These are phyloP conservation scores for Mucor piriformis DNA, from an alignment of 371 early-diverging fungal species.

Conservation along the genomic window DNA sequence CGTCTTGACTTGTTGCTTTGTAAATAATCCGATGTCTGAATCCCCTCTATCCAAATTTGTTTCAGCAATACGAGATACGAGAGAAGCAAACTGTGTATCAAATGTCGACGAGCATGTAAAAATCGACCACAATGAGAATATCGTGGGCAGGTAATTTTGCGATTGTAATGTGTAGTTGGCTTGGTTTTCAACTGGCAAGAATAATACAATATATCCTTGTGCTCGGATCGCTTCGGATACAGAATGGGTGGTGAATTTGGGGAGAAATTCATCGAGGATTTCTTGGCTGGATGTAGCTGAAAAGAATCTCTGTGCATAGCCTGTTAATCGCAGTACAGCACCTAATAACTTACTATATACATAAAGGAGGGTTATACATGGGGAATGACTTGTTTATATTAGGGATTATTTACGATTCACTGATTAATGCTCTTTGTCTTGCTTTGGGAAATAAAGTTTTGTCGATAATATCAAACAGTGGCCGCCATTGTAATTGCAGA, in stretches of 20 bases:
- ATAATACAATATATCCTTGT: slow-evolving; percentile 60
- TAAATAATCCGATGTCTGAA: slow-evolving; percentile 62
- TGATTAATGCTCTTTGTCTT: slow-evolving; percentile 62
- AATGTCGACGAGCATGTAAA: slow-evolving; percentile 57
- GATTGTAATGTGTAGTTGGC: slow-evolving; percentile 39
- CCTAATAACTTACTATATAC: slow-evolving; percentile 38
- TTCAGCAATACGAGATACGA: slow-evolving; percentile 72
- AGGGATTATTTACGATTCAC: slow-evolving; percentile 49
- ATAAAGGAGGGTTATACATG: background rate
- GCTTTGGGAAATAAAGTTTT: slow-evolving; percentile 61
- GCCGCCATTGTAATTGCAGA: slow-evolving; percentile 72
- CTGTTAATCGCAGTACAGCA: slow-evolving; percentile 40
- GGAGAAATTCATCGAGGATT: slow-evolving; percentile 75
- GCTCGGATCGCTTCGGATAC: slow-evolving; percentile 54
- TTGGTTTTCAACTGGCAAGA: slow-evolving; percentile 58
- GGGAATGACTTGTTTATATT: slow-evolving; percentile 11
- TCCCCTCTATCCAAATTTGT: slow-evolving; percentile 44
- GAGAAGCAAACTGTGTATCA: slow-evolving; percentile 68
- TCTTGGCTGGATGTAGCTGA: slow-evolving; percentile 65
- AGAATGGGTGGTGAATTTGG: slow-evolving; percentile 63
- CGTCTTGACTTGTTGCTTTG: slow-evolving; percentile 63
- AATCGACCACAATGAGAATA: slow-evolving; percentile 82
- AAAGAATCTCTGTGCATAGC: slow-evolving; percentile 62
- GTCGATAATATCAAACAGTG: slow-evolving; percentile 67
- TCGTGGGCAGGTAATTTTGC: slow-evolving; percentile 76